These are phyloP conservation scores for Annulohypoxylon maeteangense DNA, from an alignment of 495 filamentous ascomycete species.

Conservation along the genomic window DNA sequence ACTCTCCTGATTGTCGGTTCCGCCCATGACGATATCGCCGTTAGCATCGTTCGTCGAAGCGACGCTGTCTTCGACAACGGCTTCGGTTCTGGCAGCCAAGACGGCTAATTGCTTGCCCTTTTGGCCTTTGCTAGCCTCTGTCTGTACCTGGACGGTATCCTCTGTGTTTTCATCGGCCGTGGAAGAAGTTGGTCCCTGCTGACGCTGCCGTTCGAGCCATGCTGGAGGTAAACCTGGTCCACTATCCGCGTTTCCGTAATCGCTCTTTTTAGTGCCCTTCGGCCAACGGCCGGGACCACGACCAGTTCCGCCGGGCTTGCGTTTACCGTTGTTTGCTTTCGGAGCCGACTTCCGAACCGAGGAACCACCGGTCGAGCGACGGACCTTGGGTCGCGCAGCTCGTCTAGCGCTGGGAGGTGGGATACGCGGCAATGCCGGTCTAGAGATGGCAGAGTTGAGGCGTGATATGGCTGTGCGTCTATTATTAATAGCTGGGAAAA, in stretches of 20 bases:
- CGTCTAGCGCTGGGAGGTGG: constrained; percentile 36
- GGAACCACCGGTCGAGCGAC: constrained; percentile 36
- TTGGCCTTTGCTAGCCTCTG: constrained; percentile 48
- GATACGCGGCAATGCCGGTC: constrained; percentile 45
- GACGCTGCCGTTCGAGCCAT: constrained; percentile 51
- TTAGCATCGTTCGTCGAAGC: constrained; percentile 5
- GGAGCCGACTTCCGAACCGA: constrained; percentile 39
- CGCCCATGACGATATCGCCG: constrained; percentile 33
- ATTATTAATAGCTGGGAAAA: constrained; percentile 79
- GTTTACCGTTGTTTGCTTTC: constrained; percentile 49
- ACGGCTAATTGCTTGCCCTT: constrained; percentile 45
- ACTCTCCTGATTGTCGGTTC: constrained; percentile 35
- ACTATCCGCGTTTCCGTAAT: constrained; percentile 66
- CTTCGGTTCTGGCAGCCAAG: constrained; percentile 37
- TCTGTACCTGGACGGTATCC: constrained; percentile 56
- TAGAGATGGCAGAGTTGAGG: constrained; percentile 44
- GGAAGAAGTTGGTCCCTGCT: constrained; percentile 32
- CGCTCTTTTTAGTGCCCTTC: constrained; percentile 66
- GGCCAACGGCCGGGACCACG: constrained; percentile 63
- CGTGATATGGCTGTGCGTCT: constrained; percentile 48
- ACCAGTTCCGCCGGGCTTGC: constrained; percentile 64
- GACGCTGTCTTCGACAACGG: constrained; percentile 18
- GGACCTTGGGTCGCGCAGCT: constrained; percentile 41
- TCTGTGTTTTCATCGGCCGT: constrained; percentile 47
- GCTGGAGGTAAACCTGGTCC: constrained; percentile 65